Conservation (phyloP, 2,329 filamentous ascomycete genomes). For the Stagonosporopsis chrysanthemi region DNA sequence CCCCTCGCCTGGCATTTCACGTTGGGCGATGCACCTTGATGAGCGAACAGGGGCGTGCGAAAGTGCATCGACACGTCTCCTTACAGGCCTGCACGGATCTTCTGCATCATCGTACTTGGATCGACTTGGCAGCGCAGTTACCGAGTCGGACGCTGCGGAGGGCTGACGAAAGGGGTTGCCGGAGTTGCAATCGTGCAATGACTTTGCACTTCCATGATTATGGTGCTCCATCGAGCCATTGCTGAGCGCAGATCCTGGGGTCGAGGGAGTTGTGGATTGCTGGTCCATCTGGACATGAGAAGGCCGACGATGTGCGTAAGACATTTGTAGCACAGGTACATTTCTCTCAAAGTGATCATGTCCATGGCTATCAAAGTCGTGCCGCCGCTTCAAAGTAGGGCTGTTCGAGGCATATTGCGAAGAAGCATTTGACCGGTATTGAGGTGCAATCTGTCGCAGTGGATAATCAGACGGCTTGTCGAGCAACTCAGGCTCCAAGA, state of each 20-base stretch:
- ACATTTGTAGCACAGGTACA: conserved; percentile 38
- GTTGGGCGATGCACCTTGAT: conserved; percentile 48
- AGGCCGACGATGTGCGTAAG: conserved; percentile 38
- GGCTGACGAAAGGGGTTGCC: conserved; percentile 32
- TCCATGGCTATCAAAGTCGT: conserved; percentile 43
- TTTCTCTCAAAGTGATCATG: conserved; percentile 38
- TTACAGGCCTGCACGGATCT: conserved; percentile 39
- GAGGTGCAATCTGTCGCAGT: conserved; percentile 30
- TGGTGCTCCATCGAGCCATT: conserved; percentile 33
- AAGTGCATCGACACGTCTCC: conserved; percentile 44
- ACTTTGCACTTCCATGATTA: conserved; percentile 33
- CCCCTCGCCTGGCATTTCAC: conserved; percentile 77
- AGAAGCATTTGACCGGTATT: conserved; percentile 28
- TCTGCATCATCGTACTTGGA: conserved; percentile 39
- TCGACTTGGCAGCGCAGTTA: conserved; percentile 25
- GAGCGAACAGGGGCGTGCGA: conserved; percentile 44
- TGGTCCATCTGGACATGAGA: conserved; percentile 26
- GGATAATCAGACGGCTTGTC: conserved; percentile 41
- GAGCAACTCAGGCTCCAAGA: conserved; percentile 47
- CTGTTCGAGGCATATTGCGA: conserved; percentile 42
- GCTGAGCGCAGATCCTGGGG: conserved; percentile 32
- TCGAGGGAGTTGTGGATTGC: conserved; percentile 35
- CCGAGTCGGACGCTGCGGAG: conserved; percentile 38
- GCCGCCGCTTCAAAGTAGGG: conserved; percentile 47
- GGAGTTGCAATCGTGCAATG: conserved; percentile 31